Evolutionary conservation across 78 protist species (phyloP), one percentile per base, ranked within the genome.

Genomic region (Polysphondylium violaceum): DNA sequence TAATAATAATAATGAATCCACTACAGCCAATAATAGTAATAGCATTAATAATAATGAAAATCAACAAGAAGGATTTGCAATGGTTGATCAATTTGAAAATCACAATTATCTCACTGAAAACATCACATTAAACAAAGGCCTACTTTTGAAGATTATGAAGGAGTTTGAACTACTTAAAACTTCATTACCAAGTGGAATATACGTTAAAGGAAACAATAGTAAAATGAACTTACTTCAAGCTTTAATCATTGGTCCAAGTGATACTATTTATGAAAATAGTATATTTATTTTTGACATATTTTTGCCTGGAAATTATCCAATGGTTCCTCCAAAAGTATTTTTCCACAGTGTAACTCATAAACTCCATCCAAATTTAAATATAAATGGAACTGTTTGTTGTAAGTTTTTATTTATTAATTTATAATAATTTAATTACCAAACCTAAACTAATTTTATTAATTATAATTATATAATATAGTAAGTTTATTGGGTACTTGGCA

Each of bases 401-500:
- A 36, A 25, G 87, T 78, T 50, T 38, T 5, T 55, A 19, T n/a
- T n/a, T 19, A 17, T 17, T 59, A 55, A 59, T n/a, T n/a, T n/a
- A n/a, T 59, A 21, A 40, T 73, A 72, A 21, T 31, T 36, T 16
- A 17, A 21, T 11, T 43, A 31, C 27, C 7, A 14, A n/a, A 23
- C 58, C 61, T 56, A 23, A 55, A 41, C 58, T 44, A 21, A 41
- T 55, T 53, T 23, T 8, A 29, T 21, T 16, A 14, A 31, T 31
- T 50, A n/a, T 40, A 16, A 40, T 36, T 36, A 17, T 35, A 21
- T 43, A 19, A 60, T 25, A 7, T 50, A 78, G 87, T 91, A 8
- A 71, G 86, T 53, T 23, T 91, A 2, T 65, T 91, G 14, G 95
- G 95, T 25, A 91, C 95, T 14, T 91, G 95, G 95, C 85, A 43